Evolutionary conservation across 139 green algal species (phyloP).

Genomic region (Chlorella sorokiniana): DNA sequence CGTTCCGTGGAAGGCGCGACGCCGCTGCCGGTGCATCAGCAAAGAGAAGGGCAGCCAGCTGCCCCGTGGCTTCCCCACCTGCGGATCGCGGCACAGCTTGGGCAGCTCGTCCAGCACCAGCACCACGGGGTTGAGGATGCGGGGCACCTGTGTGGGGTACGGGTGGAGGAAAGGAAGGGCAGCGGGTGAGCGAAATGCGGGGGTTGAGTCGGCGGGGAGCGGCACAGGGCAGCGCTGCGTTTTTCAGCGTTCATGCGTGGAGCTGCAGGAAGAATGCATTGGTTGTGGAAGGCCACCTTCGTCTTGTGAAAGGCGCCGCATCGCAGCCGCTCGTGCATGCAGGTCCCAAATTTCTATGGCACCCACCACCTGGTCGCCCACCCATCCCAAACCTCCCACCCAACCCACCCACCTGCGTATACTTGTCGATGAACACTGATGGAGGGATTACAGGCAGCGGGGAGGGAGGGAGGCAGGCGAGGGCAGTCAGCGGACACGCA

Average conservation of each 20-base stretch:
- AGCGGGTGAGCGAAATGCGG: not conserved
- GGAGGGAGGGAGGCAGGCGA: no score
- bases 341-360: not conserved
- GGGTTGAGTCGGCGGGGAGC: not conserved
- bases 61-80: slow-evolving; percentile 19
- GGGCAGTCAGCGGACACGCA: no score
- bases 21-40: no score
- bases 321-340: no score
- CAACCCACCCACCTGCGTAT: slow-evolving; percentile 70
- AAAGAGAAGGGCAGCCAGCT: not conserved
- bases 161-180: not conserved
- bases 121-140: slow-evolving; percentile 92
- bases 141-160: slow-evolving; percentile 69
- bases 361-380: not conserved
- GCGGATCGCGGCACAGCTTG: slow-evolving; percentile 58
- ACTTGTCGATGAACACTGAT: slow-evolving; percentile 99
- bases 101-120: slow-evolving; percentile 86
- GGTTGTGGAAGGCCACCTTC: no score
- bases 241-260: no score
- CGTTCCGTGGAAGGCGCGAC: no score
- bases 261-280: no score
- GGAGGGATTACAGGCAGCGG: slow-evolving; percentile 62
- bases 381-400: not conserved
- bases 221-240: no score
- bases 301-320: no score